Percentiles rank a stretch among this genome's conserved stretches.
These are phyloP conservation scores for Oenanthe sinensis DNA, from an alignment of 129 eudicot genomes.

Conservation along the genomic window DNA sequence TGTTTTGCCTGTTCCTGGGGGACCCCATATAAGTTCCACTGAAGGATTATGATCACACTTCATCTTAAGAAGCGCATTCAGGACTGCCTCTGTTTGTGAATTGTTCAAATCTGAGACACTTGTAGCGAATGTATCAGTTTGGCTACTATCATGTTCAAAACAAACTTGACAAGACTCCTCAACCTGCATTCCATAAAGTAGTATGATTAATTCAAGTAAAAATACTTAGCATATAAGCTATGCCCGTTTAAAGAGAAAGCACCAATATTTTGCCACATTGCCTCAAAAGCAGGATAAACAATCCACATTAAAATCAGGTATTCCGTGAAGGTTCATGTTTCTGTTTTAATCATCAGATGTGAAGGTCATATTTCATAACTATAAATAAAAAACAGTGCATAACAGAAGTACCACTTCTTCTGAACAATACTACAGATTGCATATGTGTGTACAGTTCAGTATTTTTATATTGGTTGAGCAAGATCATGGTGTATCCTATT, in stretches of 20 bases:
- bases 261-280: not conserved
- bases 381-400: not conserved
- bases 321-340: not conserved
- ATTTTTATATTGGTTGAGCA: no score
- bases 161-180: constrained; percentile 32
- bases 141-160: not conserved
- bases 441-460: no score
- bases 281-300: not conserved
- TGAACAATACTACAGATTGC: not conserved
- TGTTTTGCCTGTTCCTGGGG: constrained; percentile 79
- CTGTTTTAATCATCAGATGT: not conserved
- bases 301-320: not conserved
- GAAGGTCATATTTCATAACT: no score
- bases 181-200: constrained; percentile 30
- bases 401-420: not conserved
- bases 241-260: not conserved
- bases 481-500: no score
- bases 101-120: constrained; percentile 32
- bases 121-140: constrained; percentile 8
- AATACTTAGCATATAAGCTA: not conserved
- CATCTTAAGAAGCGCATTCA: constrained; percentile 23
- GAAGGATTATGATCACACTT: constrained; percentile 42
- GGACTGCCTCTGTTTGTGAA: constrained; percentile 42
- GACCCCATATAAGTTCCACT: constrained; percentile 69
- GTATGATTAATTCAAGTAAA: not conserved